Conservation (phyloP, 2,329 filamentous ascomycete genomes). For the Teratosphaeria epicoccoides region DNA sequence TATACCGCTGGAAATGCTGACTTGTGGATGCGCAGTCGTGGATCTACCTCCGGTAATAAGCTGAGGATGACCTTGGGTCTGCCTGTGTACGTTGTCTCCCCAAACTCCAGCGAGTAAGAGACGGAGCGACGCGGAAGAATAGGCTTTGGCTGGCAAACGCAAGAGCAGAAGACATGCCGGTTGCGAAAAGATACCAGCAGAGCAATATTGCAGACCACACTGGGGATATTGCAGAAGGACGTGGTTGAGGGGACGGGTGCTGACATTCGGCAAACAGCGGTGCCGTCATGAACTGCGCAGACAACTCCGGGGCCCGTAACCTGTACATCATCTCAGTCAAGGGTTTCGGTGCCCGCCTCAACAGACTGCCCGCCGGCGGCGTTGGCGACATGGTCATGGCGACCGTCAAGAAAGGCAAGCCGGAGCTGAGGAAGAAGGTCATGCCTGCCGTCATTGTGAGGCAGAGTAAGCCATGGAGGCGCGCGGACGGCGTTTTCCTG, state of each 20-base stretch:
- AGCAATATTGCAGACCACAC: background rate
- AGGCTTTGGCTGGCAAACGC: background rate
- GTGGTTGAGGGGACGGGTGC: background rate
- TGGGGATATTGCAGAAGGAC: background rate
- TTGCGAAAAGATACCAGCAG: no score
- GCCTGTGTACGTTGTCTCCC: slow-evolving; percentile 72
- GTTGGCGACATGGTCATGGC: slow-evolving; percentile 99
- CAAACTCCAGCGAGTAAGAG: background rate
- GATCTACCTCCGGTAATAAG: slow-evolving; percentile 98
- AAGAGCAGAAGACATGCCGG: background rate
- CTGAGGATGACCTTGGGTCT: slow-evolving; percentile 99
- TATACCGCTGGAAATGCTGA: background rate
- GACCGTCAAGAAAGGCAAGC: slow-evolving; percentile 99
- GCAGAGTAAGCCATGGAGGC: slow-evolving; percentile 99
- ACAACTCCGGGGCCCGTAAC: slow-evolving; percentile 96
- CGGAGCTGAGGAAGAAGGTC: slow-evolving; percentile 99
- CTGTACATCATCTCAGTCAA: slow-evolving; percentile 99
- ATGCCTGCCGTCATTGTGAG: slow-evolving; percentile 98
- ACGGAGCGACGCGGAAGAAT: background rate
- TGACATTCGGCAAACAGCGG: slow-evolving; percentile 47
- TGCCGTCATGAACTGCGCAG: slow-evolving; percentile 99
- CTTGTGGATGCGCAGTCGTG: slow-evolving; percentile 31
- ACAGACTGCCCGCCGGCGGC: slow-evolving; percentile 93
- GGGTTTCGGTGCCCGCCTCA: slow-evolving; percentile 93
- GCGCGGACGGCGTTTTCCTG: slow-evolving; percentile 94